phyloP scores from a whole-genome alignment of 73 alveolate genomes.

The Durusdinium trenchii region DNA sequence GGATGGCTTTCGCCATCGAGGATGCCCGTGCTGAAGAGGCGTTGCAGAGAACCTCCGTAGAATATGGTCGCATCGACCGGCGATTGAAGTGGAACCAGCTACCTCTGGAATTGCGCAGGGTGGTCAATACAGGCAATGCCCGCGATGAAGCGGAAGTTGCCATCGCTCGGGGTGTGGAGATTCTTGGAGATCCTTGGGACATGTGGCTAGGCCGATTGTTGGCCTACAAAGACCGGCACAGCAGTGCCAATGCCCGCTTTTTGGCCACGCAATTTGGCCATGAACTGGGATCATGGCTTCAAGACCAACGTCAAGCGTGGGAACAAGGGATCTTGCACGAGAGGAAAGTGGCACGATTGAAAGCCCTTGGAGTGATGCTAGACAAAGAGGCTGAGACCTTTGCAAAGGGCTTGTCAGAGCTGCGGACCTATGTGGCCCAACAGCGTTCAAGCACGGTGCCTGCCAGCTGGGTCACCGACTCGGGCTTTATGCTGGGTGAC shows the following conservation, averaged over 20 bases:
- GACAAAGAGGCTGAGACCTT: constrained; percentile 68
- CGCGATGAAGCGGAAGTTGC: constrained; percentile 68
- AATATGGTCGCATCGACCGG: constrained; percentile 75
- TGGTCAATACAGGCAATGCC: constrained; percentile 67
- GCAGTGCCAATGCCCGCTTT: constrained; percentile 57
- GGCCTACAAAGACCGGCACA: constrained; percentile 76
- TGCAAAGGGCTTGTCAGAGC: constrained; percentile 84
- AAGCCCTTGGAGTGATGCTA: constrained; percentile 85
- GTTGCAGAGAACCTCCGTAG: constrained; percentile 79
- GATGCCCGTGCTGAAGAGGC: constrained; percentile 91
- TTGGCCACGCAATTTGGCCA: constrained; percentile 88
- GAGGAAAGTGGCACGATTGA: constrained; percentile 78
- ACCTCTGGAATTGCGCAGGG: constrained; percentile 68
- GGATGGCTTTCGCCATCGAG: constrained; percentile 94
- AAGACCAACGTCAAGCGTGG: constrained; percentile 74
- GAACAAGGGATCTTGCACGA: constrained; percentile 77
- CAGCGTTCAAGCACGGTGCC: constrained; percentile 78
- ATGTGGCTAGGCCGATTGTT: constrained; percentile 83
- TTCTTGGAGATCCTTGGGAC: constrained; percentile 91
- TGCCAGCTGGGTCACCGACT: constrained; percentile 32
- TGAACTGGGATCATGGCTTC: constrained; percentile 75
- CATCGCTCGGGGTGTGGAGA: constrained; percentile 87
- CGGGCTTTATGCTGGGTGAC: constrained; percentile 78
- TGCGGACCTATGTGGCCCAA: constrained; percentile 63
- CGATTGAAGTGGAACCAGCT: constrained; percentile 79